Base-by-base conservation (phyloP, 345 rosid species). In the Eucalyptus rudis region DNA sequence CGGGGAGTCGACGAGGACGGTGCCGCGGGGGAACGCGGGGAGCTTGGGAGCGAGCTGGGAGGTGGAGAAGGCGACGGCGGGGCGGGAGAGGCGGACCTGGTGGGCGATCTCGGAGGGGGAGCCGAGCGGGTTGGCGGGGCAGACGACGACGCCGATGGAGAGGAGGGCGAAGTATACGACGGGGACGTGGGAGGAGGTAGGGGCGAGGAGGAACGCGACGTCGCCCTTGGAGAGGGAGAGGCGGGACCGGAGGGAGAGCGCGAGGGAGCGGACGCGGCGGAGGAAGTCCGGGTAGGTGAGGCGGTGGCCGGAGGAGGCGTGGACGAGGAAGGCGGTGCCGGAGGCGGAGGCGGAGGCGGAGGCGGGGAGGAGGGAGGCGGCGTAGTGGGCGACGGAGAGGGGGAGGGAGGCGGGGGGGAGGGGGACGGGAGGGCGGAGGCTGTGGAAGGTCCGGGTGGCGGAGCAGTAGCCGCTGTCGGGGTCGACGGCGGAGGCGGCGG, bases 51-150 rank as follows among this genome's bases (percentile, higher is more conserved):
- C 94, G 64, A 94, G 88, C 36, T 90, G 89, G 51, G 94, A 92
- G 54, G 95, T 92, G 66, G 99, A 93, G 89, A 97, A 97, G 86
- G 96, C 98, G 87, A 97, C 91, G 85, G 93, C 91, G 10, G 99
- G 98, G 33, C 92, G 91, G 45, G 91, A 47, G 90, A 97, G 93
- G 89, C 90, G 88, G 85, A 94, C 87, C 90, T 93, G 96, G 90
- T 94, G 97, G 66, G 93, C 91, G 71, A 96, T 87, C 86, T 97
- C 98, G 44, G 92, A 87, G 84, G 86, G 89, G 88, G 99, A 96
- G 80, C 93, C 81, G 87, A 93, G 91, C 13, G 98, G 98, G 56
- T 96, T 97, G 85, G 96, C 92, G 33, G 99, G 98, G 43, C 96
- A 96, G 88, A 96, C 3, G 86, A 94, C 90, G 56, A 97, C 94